phyloP scores from a whole-genome alignment of 306 rosid species.

The Quercus parvula region DNA sequence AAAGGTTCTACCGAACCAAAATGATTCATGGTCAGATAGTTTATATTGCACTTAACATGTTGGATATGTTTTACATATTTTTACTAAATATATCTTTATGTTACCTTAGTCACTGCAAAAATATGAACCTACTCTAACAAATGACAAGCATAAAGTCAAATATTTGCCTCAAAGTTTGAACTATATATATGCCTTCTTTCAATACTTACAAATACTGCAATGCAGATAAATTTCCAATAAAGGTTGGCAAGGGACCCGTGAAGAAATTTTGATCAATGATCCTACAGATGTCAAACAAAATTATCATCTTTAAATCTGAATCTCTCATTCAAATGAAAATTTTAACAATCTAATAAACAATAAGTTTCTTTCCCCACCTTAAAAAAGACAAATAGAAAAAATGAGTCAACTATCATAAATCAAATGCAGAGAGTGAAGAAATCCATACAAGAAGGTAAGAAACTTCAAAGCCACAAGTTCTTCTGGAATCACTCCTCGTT shows the following conservation, averaged over 20 bases:
- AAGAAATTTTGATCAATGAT: conserved; percentile 21
- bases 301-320: too few species aligned
- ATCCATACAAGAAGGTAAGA: conserved; percentile 16
- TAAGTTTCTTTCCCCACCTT: too few species aligned
- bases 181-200: neutral
- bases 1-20: too few species aligned
- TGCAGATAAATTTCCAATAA: conserved; percentile 19
- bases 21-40: too few species aligned
- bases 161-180: too few species aligned
- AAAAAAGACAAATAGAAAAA: neutral
- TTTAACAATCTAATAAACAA: neutral
- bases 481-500: neutral
- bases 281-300: conserved; percentile 7
- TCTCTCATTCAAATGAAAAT: neutral
- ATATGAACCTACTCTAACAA: too few species aligned
- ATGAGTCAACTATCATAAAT: neutral
- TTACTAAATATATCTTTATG: too few species aligned
- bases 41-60: too few species aligned
- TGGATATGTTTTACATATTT: too few species aligned
- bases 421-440: neutral
- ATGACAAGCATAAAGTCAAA: too few species aligned
- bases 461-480: conserved; percentile 10
- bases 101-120: too few species aligned
- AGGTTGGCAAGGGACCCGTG: conserved; percentile 18
- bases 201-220: conserved; percentile 12